A percentile compares a stretch with the other conserved stretches of the same genome.
These are phyloP conservation scores for Sextonia rubra DNA, from an alignment of 164 flowering plant genomes.

Conservation along the genomic window DNA sequence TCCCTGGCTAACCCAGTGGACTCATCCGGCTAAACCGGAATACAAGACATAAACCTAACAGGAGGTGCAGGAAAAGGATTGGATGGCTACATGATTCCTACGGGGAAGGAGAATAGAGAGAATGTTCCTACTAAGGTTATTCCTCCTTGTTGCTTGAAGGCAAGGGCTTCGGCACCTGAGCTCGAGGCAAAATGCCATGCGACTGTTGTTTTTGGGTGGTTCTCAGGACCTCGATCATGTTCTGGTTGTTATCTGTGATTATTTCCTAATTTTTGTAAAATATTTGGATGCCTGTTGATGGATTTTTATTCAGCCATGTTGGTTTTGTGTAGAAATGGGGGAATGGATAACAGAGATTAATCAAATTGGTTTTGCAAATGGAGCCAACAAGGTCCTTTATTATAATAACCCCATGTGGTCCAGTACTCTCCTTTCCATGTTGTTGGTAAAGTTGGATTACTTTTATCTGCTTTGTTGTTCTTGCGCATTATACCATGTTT, in stretches of 20 bases:
- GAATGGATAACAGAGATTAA: neutral
- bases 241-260: conserved; percentile 39
- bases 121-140: conserved; percentile 34
- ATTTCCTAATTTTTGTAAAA: neutral
- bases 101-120: conserved; percentile 64
- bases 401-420: conserved; percentile 99
- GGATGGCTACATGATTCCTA: conserved; percentile 76
- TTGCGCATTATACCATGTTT: neutral
- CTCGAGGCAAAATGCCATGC: conserved; percentile 74
- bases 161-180: conserved; percentile 66
- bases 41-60: too few species aligned
- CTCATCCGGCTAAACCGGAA: too few species aligned
- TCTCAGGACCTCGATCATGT: conserved; percentile 53
- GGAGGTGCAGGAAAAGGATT: conserved; percentile 71
- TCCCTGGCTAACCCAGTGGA: too few species aligned
- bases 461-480: neutral
- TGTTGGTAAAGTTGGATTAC: neutral
- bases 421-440: conserved; percentile 34
- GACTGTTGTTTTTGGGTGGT: conserved; percentile 98
- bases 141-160: conserved; percentile 89
- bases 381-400: conserved; percentile 34
- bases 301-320: neutral
- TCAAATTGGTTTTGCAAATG: conserved; percentile 26
- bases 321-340: neutral
- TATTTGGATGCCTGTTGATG: neutral